Base-by-base conservation (phyloP, 2,329 filamentous ascomycete species). In the Ceratocystis alfenasii region DNA sequence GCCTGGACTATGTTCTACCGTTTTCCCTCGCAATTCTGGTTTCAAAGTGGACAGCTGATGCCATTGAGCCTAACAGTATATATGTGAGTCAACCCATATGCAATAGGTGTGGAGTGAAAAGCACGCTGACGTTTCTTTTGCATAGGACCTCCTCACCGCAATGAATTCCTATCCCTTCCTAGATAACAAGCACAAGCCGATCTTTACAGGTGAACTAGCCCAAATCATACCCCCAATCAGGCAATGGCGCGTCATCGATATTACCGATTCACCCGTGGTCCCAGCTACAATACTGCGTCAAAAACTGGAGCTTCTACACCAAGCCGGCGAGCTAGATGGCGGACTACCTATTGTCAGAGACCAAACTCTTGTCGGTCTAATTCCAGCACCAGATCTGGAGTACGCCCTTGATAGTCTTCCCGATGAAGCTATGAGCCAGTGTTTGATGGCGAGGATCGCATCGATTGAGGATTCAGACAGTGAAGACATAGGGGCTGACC, bases 101-200 rank as follows among this genome's bases (percentile, higher is more conserved):
- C 28, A 8, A 59, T 5, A 6, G 7, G 7, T 0, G 1, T 15
- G 12, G 10, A 22, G 46, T 3, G 25, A 36, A 8, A 36, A 15
- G 30, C 36, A 45, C 15, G 36, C 68, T 70, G 46, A 70, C 17
- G 1, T 12, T 28, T 36, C 15, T 6, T 45, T 2, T 41, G 36
- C 12, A 5, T 71, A 89, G 84, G 94, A 97, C 73, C 83, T 97
- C 10, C 80, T 97, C 20, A 97, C 92, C 0, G 91, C 94, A 73
- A 93, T 99, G 88, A 97, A 99, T 75, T 88, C 90, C 2, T 99
- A 97, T 70, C 94, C 94, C 0, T 96, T 95, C 77, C 82, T 99
- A n/a, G 91, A 96, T 76, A 95, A 95, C 76, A 97, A 96, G 74
- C 84, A 92, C 68, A 91, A 95, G 70, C 92, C 93, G 0, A 81